These are phyloP conservation scores for Tuber borchii DNA, from an alignment of 495 filamentous ascomycete species.

Conservation along the genomic window DNA sequence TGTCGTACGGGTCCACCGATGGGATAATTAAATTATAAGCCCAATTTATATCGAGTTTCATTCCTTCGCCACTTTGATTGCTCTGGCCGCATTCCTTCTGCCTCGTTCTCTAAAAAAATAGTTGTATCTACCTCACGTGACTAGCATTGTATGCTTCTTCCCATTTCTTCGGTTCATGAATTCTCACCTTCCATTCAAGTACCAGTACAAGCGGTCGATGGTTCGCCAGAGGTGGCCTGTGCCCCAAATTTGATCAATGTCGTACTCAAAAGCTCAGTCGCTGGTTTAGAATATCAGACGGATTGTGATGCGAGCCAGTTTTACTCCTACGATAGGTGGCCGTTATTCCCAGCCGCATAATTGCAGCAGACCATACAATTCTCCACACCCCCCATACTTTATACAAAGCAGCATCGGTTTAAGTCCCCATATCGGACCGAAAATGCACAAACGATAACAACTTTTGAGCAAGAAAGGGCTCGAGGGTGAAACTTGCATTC, in stretches of 20 bases:
- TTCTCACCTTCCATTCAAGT: not conserved
- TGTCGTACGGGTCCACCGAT: not conserved
- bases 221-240: not conserved
- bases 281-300: not conserved
- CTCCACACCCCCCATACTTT: not conserved
- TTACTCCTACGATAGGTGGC: not conserved
- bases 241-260: not conserved
- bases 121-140: not conserved
- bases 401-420: not conserved
- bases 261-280: not conserved
- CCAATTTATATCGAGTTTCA: not conserved
- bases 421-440: not conserved
- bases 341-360: not conserved
- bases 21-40: not conserved
- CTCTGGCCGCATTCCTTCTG: not conserved
- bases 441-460: constrained; percentile 1
- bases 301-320: not conserved
- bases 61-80: not conserved
- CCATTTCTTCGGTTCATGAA: not conserved
- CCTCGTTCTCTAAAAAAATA: not conserved
- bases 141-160: not conserved
- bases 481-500: not conserved
- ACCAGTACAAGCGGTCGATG: not conserved
- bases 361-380: not conserved
- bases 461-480: not conserved